A percentile compares a stretch with the other conserved stretches of the same genome.
Evolutionary conservation across 768 basidiomycete species (phyloP).

Genomic region (Russula ochroleuca): DNA sequence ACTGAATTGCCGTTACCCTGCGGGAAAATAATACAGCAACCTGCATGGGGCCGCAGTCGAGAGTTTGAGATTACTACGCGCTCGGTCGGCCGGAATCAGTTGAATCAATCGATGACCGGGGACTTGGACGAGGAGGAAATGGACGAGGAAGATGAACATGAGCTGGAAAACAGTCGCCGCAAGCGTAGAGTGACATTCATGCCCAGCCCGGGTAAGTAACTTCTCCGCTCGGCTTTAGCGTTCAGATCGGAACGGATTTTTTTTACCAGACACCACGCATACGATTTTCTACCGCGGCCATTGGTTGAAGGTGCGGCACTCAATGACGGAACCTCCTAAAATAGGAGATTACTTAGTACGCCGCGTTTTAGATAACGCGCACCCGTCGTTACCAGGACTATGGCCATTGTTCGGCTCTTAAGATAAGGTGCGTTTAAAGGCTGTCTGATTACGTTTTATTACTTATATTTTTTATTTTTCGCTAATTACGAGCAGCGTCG

Average conservation of each 20-base stretch:
- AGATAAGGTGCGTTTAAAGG: constrained; percentile 58
- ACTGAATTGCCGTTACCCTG: constrained; percentile 7
- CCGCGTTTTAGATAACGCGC: constrained; percentile 59
- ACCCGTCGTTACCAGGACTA: constrained; percentile 75
- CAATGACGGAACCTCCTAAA: constrained; percentile 22
- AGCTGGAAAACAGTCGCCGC: constrained; percentile 61
- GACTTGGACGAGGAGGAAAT: constrained; percentile 67
- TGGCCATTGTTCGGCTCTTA: constrained; percentile 66
- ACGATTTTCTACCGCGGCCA: constrained; percentile 88
- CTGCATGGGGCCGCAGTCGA: constrained; percentile 81
- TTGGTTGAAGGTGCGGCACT: constrained; percentile 66
- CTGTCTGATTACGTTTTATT: constrained; percentile 27
- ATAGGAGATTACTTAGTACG: constrained; percentile 6
- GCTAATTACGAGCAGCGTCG: constrained; percentile 49
- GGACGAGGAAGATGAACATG: constrained; percentile 59
- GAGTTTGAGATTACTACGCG: constrained; percentile 90
- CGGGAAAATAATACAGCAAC: constrained; percentile 54
- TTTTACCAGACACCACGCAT: constrained; percentile 67
- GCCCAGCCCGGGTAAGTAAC: constrained; percentile 68
- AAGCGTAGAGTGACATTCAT: constrained; percentile 81
- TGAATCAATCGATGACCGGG: constrained; percentile 65
- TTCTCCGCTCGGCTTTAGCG: constrained; percentile 16
- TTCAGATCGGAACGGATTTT: constrained; percentile 13
- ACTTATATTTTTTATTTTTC: not conserved
- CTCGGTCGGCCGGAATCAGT: constrained; percentile 56